Evolutionary conservation across 495 filamentous ascomycete genomes (phyloP).

Genomic region (Schizothecium vesticola): DNA sequence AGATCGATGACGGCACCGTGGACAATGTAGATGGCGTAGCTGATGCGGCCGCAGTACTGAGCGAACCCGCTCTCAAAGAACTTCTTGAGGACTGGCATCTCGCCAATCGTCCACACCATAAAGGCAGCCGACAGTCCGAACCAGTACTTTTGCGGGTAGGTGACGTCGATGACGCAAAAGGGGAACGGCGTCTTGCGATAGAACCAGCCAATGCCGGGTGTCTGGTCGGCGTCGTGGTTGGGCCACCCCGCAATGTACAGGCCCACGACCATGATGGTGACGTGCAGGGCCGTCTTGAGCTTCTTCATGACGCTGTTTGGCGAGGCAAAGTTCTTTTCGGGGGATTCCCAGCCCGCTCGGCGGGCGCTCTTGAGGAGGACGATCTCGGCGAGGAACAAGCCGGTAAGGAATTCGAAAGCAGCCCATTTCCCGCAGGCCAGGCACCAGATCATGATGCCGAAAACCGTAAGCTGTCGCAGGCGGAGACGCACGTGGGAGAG

Average conservation of each 20-base stretch:
- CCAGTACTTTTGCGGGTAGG: conserved; percentile 48
- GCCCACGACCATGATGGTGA: conserved; percentile 29
- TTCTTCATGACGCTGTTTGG: not conserved
- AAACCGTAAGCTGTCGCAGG: conserved; percentile 43
- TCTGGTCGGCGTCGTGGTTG: conserved; percentile 32
- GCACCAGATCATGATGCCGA: conserved; percentile 48
- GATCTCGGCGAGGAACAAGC: conserved; percentile 56
- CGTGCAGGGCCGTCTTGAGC: conserved; percentile 17
- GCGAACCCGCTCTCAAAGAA: conserved; percentile 52
- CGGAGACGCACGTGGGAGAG: conserved; percentile 45
- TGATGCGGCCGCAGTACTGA: conserved; percentile 59
- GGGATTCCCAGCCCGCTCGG: conserved; percentile 14
- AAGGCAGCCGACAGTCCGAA: conserved; percentile 50
- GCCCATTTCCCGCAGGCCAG: conserved; percentile 56
- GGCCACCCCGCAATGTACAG: conserved; percentile 45
- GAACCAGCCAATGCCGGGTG: conserved; percentile 33
- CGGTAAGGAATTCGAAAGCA: conserved; percentile 53
- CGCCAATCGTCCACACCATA: conserved; percentile 52
- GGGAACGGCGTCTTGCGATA: conserved; percentile 29
- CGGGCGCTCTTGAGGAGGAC: conserved; percentile 33
- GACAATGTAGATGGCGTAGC: conserved; percentile 56
- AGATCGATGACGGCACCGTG: conserved; percentile 53
- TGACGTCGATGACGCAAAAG: conserved; percentile 26
- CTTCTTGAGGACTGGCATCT: conserved; percentile 43
- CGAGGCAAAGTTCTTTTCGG: conserved; percentile 6